phyloP scores from a whole-genome alignment of 257 asterid genomes.

The Vinca minor region DNA sequence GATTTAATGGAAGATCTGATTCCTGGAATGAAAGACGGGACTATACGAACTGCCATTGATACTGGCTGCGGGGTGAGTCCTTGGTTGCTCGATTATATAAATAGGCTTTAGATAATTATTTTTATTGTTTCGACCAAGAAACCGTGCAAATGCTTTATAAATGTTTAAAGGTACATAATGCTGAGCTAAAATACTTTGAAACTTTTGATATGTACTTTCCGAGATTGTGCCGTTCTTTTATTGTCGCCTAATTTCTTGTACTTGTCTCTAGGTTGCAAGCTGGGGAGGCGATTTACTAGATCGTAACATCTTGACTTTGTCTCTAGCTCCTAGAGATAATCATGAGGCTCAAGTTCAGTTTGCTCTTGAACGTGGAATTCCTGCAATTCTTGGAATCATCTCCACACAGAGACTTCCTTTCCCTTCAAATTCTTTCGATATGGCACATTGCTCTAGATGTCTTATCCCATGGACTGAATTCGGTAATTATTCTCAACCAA shows the following conservation, averaged over 20 bases:
- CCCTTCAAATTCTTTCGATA: slow-evolving; percentile 89
- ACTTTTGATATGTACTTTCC: no score
- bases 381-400: slow-evolving; percentile 87
- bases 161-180: background rate
- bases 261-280: slow-evolving; percentile 63
- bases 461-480: slow-evolving; percentile 99
- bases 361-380: slow-evolving; percentile 97
- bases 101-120: background rate
- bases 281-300: slow-evolving; percentile 98
- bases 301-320: slow-evolving; percentile 77
- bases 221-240: no score
- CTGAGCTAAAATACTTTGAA: background rate
- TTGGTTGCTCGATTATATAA: slow-evolving; percentile 1
- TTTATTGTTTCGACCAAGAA: background rate
- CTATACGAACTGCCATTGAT: slow-evolving; percentile 87
- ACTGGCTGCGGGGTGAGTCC: slow-evolving; percentile 99
- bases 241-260: background rate
- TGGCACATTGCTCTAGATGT: slow-evolving; percentile 99
- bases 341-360: slow-evolving; percentile 99
- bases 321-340: slow-evolving; percentile 97
- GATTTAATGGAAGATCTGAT: slow-evolving; percentile 77
- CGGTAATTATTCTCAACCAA: slow-evolving; percentile 33
- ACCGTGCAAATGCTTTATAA: background rate
- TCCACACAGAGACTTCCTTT: slow-evolving; percentile 98
- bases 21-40: slow-evolving; percentile 90